Base-by-base conservation (phyloP, 352 stramenopile species). In the Saprolegnia parasitica region DNA sequence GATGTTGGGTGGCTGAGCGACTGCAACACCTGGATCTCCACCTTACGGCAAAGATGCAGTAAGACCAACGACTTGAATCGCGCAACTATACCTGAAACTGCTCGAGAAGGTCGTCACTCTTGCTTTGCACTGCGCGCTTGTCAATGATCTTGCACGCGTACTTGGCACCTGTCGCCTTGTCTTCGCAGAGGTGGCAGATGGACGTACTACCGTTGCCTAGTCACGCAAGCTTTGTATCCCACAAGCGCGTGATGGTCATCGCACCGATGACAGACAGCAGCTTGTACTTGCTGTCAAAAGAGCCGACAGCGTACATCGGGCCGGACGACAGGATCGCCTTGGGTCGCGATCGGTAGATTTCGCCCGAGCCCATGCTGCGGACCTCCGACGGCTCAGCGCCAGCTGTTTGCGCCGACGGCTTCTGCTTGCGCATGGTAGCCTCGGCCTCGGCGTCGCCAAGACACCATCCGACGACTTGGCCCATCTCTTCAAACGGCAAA, bases 1-100 rank as follows among this genome's bases (percentile, higher is more conserved):
- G 74, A 97, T 96, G 68, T 96, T 95, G n/a, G 84, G 56, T 97
- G 89, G 23, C 80, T 77, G 73, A 97, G 79, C 18, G 83, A 91
- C 76, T 93, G 81, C n/a, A 97, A 75, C 66, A 97, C 86, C 77
- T 94, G 86, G n/a, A 95, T 89, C 46, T 95, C 87, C 47, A 94
- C 79, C 86, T 95, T 35, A 2, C 2, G 5, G 29, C 29, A 37
- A 16, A 68, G 1, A 29, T 40, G 37, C 6, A 60, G 13, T 11
- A 5, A 35, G 29, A 49, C 42, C 11, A 49, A 15, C 42, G 42
- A n/a, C 42, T 49, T 49, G 13, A 49, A n/a, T 40, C 35, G 24
- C 5, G 56, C 18, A 29, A 37, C 8, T 2, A 46, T 65, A 89
- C 86, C 79, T 93, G 84, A 66, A 97, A 95, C 71, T 96, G 88